Conservation (phyloP, 83 land plant species). For the Larix sibirica region DNA sequence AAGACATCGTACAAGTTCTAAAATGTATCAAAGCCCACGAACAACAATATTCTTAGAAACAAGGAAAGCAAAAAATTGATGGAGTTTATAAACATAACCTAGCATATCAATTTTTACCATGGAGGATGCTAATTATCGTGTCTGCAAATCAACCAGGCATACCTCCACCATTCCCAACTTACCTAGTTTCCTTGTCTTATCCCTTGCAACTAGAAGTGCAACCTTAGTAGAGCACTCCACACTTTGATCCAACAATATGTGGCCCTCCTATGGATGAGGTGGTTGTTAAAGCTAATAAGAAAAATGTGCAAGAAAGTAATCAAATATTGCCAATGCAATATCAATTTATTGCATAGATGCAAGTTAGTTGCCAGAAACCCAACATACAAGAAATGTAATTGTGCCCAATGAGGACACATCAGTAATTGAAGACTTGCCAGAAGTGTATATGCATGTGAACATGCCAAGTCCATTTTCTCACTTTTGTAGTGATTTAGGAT, state of each 20-base stretch:
- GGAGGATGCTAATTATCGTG: neutral
- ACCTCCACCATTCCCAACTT: slow-evolving; percentile 9
- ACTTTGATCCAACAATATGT: slow-evolving; percentile 15
- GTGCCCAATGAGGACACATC: neutral
- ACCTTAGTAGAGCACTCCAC: slow-evolving; percentile 11
- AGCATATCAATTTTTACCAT: slow-evolving; percentile 3
- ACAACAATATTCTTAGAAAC: neutral
- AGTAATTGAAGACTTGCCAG: neutral
- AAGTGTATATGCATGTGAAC: slow-evolving; percentile 4
- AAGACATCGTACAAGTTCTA: slow-evolving; percentile 7
- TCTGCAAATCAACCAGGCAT: slow-evolving; percentile 12
- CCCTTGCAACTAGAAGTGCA: slow-evolving; percentile 6
- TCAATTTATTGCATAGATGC: neutral
- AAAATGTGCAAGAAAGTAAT: neutral
- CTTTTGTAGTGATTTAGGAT: neutral
- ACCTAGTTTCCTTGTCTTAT: slow-evolving; percentile 15
- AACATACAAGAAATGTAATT: neutral
- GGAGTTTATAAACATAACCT: slow-evolving; percentile 12
- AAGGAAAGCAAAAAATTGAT: slow-evolving; percentile 14
- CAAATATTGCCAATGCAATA: neutral
- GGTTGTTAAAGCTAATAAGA: neutral
- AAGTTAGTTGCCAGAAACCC: neutral
- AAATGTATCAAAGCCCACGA: slow-evolving; percentile 23
- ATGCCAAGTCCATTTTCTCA: neutral
- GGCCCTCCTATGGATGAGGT: neutral